A percentile compares a stretch with the other conserved stretches of the same genome.
Evolutionary conservation across 768 basidiomycete species (phyloP).

Genomic region (Zangia roseola): DNA sequence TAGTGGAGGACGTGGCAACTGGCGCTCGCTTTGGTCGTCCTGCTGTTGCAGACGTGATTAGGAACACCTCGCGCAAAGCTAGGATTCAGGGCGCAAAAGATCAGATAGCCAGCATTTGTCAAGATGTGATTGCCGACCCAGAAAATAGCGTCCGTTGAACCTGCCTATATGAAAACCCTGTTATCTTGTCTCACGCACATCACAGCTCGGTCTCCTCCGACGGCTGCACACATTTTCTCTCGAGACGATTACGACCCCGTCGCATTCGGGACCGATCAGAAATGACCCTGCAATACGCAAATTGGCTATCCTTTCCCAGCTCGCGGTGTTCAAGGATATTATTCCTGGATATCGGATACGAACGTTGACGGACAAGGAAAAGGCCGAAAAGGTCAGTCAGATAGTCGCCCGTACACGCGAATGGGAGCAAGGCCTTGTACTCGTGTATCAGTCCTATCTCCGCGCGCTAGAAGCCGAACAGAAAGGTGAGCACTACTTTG

Average conservation of each 20-base stretch:
- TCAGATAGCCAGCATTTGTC: conserved; percentile 90
- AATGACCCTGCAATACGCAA: conserved; percentile 86
- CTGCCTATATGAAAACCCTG: not conserved
- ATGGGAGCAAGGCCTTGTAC: conserved; percentile 92
- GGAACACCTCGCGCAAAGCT: conserved; percentile 59
- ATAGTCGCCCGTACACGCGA: conserved; percentile 87
- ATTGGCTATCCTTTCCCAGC: conserved; percentile 83
- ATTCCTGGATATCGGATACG: conserved; percentile 97
- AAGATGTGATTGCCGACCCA: conserved; percentile 91
- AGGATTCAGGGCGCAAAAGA: conserved; percentile 83
- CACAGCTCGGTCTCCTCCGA: conserved; percentile 81
- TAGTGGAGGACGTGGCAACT: conserved; percentile 71
- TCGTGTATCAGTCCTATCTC: conserved; percentile 86
- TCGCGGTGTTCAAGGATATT: conserved; percentile 94
- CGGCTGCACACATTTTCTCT: conserved; percentile 90
- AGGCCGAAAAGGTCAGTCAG: conserved; percentile 91
- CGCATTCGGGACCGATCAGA: conserved; percentile 64
- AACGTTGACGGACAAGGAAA: conserved; percentile 84
- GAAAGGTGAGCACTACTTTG: conserved; percentile 50
- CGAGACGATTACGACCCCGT: conserved; percentile 63
- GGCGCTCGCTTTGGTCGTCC: conserved; percentile 87
- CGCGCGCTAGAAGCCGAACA: conserved; percentile 82
- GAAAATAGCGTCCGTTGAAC: conserved; percentile 89
- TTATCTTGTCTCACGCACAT: conserved; percentile 15
- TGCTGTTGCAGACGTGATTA: conserved; percentile 71